These are phyloP conservation scores for Exophiala phaeomuriformis DNA, from an alignment of 2,329 filamentous ascomycete species.

Conservation along the genomic window DNA sequence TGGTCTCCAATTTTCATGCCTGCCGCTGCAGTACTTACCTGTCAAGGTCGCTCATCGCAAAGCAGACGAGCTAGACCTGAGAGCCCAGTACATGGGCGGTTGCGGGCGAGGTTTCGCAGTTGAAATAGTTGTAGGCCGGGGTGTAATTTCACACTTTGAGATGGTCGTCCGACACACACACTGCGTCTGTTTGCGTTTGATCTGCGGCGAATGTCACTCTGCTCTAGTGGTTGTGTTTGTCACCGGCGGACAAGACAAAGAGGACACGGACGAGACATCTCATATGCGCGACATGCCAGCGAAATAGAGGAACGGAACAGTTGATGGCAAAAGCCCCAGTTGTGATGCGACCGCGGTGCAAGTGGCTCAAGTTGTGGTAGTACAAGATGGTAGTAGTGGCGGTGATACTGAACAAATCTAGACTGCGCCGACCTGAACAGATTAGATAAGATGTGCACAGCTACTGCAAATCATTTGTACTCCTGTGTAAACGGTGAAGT, in stretches of 20 bases:
- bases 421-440: neutral
- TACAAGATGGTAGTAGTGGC: conserved; percentile 3
- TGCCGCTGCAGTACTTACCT: conserved; percentile 49
- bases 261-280: neutral
- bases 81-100: conserved; percentile 12
- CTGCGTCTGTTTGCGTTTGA: neutral
- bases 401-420: neutral
- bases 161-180: no score
- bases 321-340: neutral
- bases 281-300: neutral
- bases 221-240: neutral
- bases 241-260: neutral
- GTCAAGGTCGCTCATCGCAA: conserved; percentile 84
- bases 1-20: neutral
- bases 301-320: neutral
- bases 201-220: neutral
- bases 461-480: neutral
- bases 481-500: no score
- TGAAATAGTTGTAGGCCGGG: no score
- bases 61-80: conserved; percentile 12
- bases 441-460: neutral
- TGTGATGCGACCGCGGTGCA: neutral
- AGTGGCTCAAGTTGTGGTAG: conserved; percentile 2
- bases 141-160: no score
- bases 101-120: neutral